These are phyloP conservation scores for Boletus reticuloceps DNA, from an alignment of 768 basidiomycete species.

Conservation along the genomic window DNA sequence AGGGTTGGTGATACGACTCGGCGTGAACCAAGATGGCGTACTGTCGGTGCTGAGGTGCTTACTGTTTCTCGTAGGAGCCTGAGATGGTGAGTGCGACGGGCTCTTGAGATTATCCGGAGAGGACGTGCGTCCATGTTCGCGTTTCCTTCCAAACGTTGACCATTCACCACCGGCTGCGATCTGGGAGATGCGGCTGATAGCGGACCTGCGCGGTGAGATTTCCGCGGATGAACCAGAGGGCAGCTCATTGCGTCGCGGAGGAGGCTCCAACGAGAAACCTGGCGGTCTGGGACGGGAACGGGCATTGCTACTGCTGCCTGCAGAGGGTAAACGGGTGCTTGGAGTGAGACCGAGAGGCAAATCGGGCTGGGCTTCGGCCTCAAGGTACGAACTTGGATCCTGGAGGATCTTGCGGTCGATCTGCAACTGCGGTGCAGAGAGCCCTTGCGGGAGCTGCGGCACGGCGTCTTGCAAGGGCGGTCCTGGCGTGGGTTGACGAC, in stretches of 20 bases:
- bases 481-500: conserved; percentile 19
- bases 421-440: conserved; percentile 1
- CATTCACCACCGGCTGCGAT: conserved; percentile 25
- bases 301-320: not conserved
- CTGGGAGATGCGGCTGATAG: conserved; percentile 18
- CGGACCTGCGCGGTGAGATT: conserved; percentile 9
- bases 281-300: conserved; percentile 4
- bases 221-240: conserved; percentile 2
- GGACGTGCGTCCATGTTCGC: conserved; percentile 7
- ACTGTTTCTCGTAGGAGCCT: conserved; percentile 9
- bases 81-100: conserved; percentile 18
- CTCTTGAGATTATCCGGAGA: conserved; percentile 10
- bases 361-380: conserved; percentile 6
- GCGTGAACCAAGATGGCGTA: conserved; percentile 16
- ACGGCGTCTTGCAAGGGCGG: conserved; percentile 7
- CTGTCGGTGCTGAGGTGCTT: conserved; percentile 18
- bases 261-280: not conserved
- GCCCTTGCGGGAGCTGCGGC: not conserved
- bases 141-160: conserved; percentile 36
- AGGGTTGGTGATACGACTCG: conserved; percentile 16
- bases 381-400: conserved; percentile 29
- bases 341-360: conserved; percentile 26
- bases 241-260: not conserved
- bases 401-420: conserved; percentile 30
- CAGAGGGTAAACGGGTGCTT: conserved; percentile 23